Percentiles rank a stretch among this genome's conserved stretches.
Conservation (phyloP, 2,329 filamentous ascomycete genomes). For the Beauveria caledonica region DNA sequence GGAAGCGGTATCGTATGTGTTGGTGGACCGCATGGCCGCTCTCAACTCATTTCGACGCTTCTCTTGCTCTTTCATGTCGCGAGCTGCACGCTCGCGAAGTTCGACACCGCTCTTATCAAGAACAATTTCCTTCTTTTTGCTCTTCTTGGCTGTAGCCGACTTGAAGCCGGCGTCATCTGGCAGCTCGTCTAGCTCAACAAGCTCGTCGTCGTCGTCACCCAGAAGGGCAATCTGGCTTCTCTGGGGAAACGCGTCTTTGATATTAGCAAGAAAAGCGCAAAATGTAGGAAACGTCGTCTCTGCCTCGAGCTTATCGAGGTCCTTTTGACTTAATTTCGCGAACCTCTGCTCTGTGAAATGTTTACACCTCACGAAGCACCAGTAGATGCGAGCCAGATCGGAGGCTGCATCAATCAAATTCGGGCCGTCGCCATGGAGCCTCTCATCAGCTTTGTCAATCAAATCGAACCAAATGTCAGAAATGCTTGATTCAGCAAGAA, state of each 20-base stretch:
- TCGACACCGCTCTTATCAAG: constrained; percentile 34
- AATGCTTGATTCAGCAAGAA: constrained; percentile 1
- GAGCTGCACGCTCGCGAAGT: constrained; percentile 46
- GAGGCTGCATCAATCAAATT: constrained; percentile 15
- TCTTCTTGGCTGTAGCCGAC: background rate
- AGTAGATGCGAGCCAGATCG: constrained; percentile 24
- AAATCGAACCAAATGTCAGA: background rate
- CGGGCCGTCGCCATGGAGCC: background rate
- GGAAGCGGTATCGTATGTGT: constrained; percentile 31
- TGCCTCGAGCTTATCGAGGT: constrained; percentile 13
- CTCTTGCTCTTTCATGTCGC: constrained; percentile 46
- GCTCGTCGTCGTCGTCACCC: constrained; percentile 17
- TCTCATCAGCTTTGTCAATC: background rate
- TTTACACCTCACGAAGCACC: constrained; percentile 22
- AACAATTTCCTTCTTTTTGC: constrained; percentile 24
- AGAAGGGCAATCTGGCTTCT: constrained; percentile 25
- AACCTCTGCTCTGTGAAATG: constrained; percentile 17
- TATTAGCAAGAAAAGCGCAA: constrained; percentile 20
- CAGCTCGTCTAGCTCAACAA: constrained; percentile 15
- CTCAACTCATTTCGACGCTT: constrained; percentile 40
- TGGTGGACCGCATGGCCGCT: constrained; percentile 28
- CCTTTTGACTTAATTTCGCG: constrained; percentile 13
- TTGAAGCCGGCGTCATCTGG: constrained; percentile 7
- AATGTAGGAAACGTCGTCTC: constrained; percentile 16
- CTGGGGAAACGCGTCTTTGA: constrained; percentile 23